These are phyloP conservation scores for Periconia macrospinosa DNA, from an alignment of 2,329 filamentous ascomycete genomes.

Conservation along the genomic window DNA sequence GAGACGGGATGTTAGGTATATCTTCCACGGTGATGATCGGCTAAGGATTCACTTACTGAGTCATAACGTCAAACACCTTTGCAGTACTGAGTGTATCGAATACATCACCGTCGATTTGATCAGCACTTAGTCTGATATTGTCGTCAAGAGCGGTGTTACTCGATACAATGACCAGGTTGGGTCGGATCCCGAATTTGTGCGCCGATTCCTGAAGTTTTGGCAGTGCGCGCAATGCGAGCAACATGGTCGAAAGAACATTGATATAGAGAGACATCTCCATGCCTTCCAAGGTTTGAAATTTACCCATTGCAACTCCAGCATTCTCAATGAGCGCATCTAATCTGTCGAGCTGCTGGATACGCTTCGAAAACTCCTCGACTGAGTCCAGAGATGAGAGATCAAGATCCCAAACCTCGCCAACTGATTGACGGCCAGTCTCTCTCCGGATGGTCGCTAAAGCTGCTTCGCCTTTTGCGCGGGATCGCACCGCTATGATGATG, in stretches of 20 bases:
- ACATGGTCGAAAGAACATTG: constrained; percentile 57
- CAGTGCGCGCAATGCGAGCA: constrained; percentile 54
- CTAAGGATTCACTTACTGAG: neutral
- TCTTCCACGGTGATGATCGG: neutral
- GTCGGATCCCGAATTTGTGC: neutral
- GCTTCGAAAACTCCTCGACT: constrained; percentile 16
- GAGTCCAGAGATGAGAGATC: constrained; percentile 25
- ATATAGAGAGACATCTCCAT: constrained; percentile 53
- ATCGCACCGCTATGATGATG: constrained; percentile 1
- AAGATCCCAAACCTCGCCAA: constrained; percentile 28
- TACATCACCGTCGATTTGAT: neutral
- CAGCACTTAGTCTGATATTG: neutral
- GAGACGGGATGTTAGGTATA: neutral
- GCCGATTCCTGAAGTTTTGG: constrained; percentile 22
- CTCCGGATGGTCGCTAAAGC: neutral
- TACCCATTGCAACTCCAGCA: constrained; percentile 25
- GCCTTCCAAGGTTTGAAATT: constrained; percentile 21
- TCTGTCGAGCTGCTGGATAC: constrained; percentile 6
- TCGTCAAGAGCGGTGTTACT: neutral
- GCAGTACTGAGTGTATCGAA: neutral
- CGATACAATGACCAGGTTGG: neutral
- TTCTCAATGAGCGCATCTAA: constrained; percentile 38
- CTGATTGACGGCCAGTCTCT: neutral
- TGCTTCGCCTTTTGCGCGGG: neutral
- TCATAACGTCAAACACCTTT: neutral